Base-by-base conservation (phyloP, 306 rosid species). In the Chamaecrista fasciculata region DNA sequence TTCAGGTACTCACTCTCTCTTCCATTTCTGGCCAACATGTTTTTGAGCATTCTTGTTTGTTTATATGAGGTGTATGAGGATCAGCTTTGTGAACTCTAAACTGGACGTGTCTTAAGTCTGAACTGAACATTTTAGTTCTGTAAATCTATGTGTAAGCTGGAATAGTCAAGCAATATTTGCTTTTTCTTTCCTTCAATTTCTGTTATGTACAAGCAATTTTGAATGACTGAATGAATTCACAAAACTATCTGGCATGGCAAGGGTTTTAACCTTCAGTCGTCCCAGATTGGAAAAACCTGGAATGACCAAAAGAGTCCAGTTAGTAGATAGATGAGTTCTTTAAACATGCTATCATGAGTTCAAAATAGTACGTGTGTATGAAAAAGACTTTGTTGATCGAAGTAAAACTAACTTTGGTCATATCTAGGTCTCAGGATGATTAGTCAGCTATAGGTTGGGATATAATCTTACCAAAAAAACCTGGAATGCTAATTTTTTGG, bases 1-100 rank as follows among this genome's bases (percentile, higher is more conserved):
- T 94, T 51, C 97, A 91, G 99, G 98, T 90, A 81, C 58, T 51
- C 6, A 39, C 11, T 46, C 23, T 12, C 47, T 58, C 56, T 28
- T 67, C 21, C 36, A 8, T 53, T 59, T 50, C 9, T 5, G 10
- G 14, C 25, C 10, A 16, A 23, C 50, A 31, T 76, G 51, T 40
- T 76, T 62, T 15, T 9, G 20, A 57, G 8, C 25, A 25, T 29
- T 67, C 28, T 28, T 21, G 64, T 25, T 2, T 23, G 58, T 62
- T 44, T 34, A 52, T 26, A 15, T 15, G 44, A 46, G 48, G 21
- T 7, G 25, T 28, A 64, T 39, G 31, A 24, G 70, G 16, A 26
- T 66, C 18, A 25, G n/a, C 51, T 63, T 24, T 34, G 25, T 44
- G 63, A 52, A 24, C 44, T 52, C 63, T 31, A n/a, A n/a, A n/a